A percentile compares a stretch with the other conserved stretches of the same genome.
These are phyloP conservation scores for Yamadazyma philogaea DNA, from an alignment of 805 yeast species.

Conservation along the genomic window DNA sequence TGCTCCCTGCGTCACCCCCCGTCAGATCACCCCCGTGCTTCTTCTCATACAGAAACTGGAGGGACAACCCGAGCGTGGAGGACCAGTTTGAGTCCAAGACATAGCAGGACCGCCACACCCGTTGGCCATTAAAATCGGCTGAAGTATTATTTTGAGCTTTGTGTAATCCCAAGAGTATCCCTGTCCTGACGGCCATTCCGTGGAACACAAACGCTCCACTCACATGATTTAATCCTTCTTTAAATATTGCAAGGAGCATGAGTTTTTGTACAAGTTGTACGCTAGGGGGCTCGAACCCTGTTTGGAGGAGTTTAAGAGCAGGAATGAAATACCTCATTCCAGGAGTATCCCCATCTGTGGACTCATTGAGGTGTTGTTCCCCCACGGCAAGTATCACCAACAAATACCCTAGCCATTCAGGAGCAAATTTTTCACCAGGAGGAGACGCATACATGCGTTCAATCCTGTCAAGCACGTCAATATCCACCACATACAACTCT, in stretches of 20 bases:
- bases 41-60: slow-evolving; percentile 36
- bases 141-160: slow-evolving; percentile 14
- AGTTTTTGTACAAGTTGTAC: slow-evolving; percentile 31
- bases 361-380: slow-evolving; percentile 13
- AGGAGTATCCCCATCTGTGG: slow-evolving; percentile 20
- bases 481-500: slow-evolving; percentile 10
- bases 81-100: slow-evolving; percentile 38
- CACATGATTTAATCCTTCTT: slow-evolving; percentile 32
- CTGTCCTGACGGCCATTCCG: slow-evolving; percentile 37
- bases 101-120: slow-evolving; percentile 41
- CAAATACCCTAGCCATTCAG: slow-evolving; percentile 10
- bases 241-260: slow-evolving; percentile 31
- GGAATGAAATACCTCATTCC: slow-evolving; percentile 32
- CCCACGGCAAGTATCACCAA: slow-evolving; percentile 12
- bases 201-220: slow-evolving; percentile 36
- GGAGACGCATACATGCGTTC: slow-evolving; percentile 7
- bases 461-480: slow-evolving; percentile 5
- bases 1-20: slow-evolving; percentile 38
- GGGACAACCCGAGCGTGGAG: slow-evolving; percentile 32
- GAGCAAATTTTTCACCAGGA: slow-evolving; percentile 8
- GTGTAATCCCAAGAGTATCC: slow-evolving; percentile 35
- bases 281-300: slow-evolving; percentile 27
- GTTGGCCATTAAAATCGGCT: slow-evolving; percentile 14
- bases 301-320: slow-evolving; percentile 28
- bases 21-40: no score